Percentiles rank a stretch among this genome's conserved stretches.
Evolutionary conservation across 2,329 filamentous ascomycete genomes (phyloP).

Genomic region (Lojkania enalia): DNA sequence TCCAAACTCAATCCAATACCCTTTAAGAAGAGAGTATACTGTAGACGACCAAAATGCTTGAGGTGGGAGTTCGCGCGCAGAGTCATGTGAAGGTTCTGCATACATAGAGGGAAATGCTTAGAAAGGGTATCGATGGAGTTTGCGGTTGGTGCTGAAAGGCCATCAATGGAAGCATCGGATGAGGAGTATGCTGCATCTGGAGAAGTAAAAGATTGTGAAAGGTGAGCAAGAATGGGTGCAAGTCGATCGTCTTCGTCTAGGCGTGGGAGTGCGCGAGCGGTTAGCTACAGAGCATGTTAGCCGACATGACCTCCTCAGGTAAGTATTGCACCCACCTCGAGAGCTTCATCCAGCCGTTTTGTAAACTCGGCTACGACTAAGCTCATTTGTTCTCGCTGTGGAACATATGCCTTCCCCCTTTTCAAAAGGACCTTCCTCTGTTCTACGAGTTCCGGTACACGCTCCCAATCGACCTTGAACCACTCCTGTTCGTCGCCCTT

Average conservation of each 20-base stretch:
- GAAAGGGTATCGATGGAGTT: slow-evolving; percentile 74
- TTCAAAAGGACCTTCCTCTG: slow-evolving; percentile 73
- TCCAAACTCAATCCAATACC: slow-evolving; percentile 91
- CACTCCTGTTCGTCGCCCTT: slow-evolving; percentile 77
- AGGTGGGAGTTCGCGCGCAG: slow-evolving; percentile 86
- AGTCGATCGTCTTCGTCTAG: slow-evolving; percentile 96
- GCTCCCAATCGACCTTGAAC: slow-evolving; percentile 97
- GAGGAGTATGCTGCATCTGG: slow-evolving; percentile 81
- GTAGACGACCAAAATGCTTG: slow-evolving; percentile 89
- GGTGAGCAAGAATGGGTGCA: slow-evolving; percentile 71
- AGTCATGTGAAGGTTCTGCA: slow-evolving; percentile 86
- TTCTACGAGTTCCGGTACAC: slow-evolving; percentile 88
- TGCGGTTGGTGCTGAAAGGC: slow-evolving; percentile 63
- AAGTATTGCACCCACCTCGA: slow-evolving; percentile 74
- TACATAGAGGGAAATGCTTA: slow-evolving; percentile 86
- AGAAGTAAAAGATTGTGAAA: slow-evolving; percentile 95
- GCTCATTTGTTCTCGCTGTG: slow-evolving; percentile 80
- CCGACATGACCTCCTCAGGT: neutral
- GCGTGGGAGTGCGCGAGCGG: slow-evolving; percentile 84
- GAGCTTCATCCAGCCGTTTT: slow-evolving; percentile 72
- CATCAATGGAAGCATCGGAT: slow-evolving; percentile 73
- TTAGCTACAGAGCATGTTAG: slow-evolving; percentile 59
- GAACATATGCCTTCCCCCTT: slow-evolving; percentile 87
- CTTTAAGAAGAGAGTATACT: slow-evolving; percentile 96
- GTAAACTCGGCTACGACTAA: slow-evolving; percentile 91